Evolutionary conservation across 306 rosid genomes (phyloP), one percentile per base, ranked within the genome.

Genomic region (Astragalus membranaceus): DNA sequence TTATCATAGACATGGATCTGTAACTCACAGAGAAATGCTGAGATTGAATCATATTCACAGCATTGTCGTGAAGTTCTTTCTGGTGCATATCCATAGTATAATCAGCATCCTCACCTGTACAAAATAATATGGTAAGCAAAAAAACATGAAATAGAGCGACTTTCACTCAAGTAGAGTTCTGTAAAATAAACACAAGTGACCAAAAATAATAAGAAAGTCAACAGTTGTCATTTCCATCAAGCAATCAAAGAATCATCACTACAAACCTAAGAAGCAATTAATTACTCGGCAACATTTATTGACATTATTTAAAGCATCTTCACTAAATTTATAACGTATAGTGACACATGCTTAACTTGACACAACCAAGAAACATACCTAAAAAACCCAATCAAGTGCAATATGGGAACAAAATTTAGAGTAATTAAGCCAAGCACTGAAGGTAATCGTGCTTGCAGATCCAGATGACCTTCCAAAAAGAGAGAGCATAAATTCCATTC

Each of bases 11-110:
- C 26, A 51, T 7, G 35, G 10, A 74, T 30, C 16, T 48, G 42
- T 17, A 61, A 84, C 96, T 73, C 85, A 95, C 99, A 14, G 97
- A 55, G 88, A 95, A 95, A 79, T 95, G 97, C 79, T 87, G 97
- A 42, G 96, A 85, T 79, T 95, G 99, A 95, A 95, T 87, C 92
- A 95, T 89, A 10, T 97, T 81, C 79, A 86, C 75, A 8, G 95
- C 60, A 75, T 82, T 95, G 73, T 95, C 99, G 62, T 89, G 99
- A 66, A 87, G 95, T 36, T 95, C 99, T 83, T 89, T 95, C 85
- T 91, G 98, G 83, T 93, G 96, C 91, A 95, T 89, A 76, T 95
- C 95, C 91, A 95, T 85, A 1, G 82, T 71, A 85, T 77, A 91
- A 79, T 91, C 99, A 70, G 91, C 81, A 82, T 76, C 85, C 75